Evolutionary conservation across 495 filamentous ascomycete genomes (phyloP), one percentile per base, ranked within the genome.

Genomic region (Penicillium diatomitis): DNA sequence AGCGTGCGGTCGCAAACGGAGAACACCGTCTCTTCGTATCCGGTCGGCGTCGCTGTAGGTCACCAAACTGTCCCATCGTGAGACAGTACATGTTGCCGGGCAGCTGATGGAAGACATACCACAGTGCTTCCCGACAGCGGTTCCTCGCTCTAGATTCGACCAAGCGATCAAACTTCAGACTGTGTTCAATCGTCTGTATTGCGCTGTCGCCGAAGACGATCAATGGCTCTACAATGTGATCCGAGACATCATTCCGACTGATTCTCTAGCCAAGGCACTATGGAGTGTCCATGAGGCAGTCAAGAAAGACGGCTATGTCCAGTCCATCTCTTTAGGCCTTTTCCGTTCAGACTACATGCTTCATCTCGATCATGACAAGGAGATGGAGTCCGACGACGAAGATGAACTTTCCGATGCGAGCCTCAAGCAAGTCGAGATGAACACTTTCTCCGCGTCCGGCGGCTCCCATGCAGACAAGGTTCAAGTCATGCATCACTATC

Each of bases 291-390:
- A 95, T 57, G 53, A 83, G 12, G 72, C 76, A 28, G 86, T 88
- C 36, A 87, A 87, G 61, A 62, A 76, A 44, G 80, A 86, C 53
- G 85, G 50, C 7, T 50, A 48, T n/a, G 44, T 47, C 8, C 87
- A 94, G 70, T 61, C 73, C 28, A 67, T 83, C 4, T 75, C 79
- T n/a, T 75, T 88, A 0, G 89, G 87, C 0, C 75, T 95, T 33
- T 95, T 92, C 66, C 81, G 89, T 35, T 95, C 89, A 3, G 89
- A 95, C 58, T 95, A 95, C 65, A 91, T 95, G 86, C 79, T 94
- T 38, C 87, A 94, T 59, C 9, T 47, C 20, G 39, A 94, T 59
- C 9, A 44, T 20, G 39, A 34, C 8, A 43, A 36, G 12, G 28
- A 28, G 0, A 28, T 6, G 2, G 8, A 8, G 20, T 10, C 48